A percentile compares a stretch with the other conserved stretches of the same genome.
Evolutionary conservation across 352 stramenopile genomes (phyloP).

Genomic region (Phytopythium boreale): DNA sequence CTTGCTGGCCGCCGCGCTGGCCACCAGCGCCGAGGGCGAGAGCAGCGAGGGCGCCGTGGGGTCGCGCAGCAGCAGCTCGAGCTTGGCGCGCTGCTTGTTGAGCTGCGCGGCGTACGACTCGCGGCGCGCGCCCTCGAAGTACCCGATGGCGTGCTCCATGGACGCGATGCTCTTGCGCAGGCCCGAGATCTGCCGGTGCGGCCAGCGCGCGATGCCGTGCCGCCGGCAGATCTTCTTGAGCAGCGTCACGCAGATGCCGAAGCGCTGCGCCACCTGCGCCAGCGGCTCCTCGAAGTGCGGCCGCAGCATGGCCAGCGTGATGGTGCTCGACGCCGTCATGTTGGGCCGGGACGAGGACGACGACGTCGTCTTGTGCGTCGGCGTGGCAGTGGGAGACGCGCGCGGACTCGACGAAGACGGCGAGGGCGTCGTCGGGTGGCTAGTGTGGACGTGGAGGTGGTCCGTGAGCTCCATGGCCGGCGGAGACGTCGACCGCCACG

Average conservation of each 20-base stretch:
- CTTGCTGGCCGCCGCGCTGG: constrained; percentile 8
- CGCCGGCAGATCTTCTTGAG: constrained; percentile 87
- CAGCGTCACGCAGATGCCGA: constrained; percentile 83
- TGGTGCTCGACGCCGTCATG: constrained; percentile 73
- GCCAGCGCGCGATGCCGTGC: constrained; percentile 77
- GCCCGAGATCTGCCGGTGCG: constrained; percentile 84
- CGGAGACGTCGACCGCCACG: constrained; percentile 1
- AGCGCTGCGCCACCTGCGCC: constrained; percentile 66
- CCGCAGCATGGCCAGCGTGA: constrained; percentile 79
- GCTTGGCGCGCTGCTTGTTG: constrained; percentile 72
- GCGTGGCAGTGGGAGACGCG: constrained; percentile 6
- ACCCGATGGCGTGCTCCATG: constrained; percentile 80
- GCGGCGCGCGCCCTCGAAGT: constrained; percentile 66
- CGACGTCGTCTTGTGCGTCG: constrained; percentile 21
- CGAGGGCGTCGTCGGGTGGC: constrained; percentile 7
- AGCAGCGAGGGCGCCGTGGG: constrained; percentile 31
- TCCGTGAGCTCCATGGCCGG: constrained; percentile 4
- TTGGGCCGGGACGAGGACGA: constrained; percentile 36
- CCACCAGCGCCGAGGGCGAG: background rate
- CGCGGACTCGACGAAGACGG: constrained; percentile 6
- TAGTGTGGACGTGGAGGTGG: background rate
- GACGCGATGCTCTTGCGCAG: constrained; percentile 84
- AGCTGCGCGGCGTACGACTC: constrained; percentile 73
- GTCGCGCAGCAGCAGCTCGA: constrained; percentile 59
- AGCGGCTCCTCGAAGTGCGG: constrained; percentile 85